Evolutionary conservation across 129 eudicot genomes (phyloP), one percentile per base, ranked within the genome.

Genomic region (Ambrosia artemisiifolia): DNA sequence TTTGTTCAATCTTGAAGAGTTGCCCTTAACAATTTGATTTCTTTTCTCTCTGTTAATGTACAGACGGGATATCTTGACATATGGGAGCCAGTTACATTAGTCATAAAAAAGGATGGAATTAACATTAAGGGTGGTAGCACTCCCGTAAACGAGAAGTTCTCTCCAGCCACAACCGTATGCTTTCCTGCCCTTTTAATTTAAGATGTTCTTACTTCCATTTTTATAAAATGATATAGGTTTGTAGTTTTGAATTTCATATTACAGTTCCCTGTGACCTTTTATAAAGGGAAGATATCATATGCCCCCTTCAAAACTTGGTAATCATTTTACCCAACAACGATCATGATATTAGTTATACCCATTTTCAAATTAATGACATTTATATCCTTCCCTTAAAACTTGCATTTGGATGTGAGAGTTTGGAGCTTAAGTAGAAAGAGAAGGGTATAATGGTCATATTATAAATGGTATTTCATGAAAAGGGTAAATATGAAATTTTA

Each of bases 71-170:
- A 60, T 76, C 85, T 76, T 82, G 91, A 82, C 72, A 82, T 85
- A 78, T 93, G 96, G 96, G 96, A 89, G 81, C 89, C 90, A 33
- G 98, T 88, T 71, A 81, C 84, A 5, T 75, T 93, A 85, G 72
- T 81, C 11, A 81, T 93, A 71, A 93, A 88, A 75, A 88, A 86
- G 70, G 92, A 93, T 50, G 85, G 95, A 54, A 87, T 87, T 69
- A 93, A 80, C 88, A 90, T 87, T 46, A 93, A 83, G 84, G 76
- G 86, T 60, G 77, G 69, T 76, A 75, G 79, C 74, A 73, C 78
- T 72, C 71, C 86, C 0, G 76, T 85, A 69, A 79, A 78, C 4
- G 95, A 93, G 71, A 90, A 93, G 77, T 90, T 87, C 79, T 82
- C 83, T 24, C 60, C 90, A 38, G 56, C 83, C 60, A 82, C 88